Conservation (phyloP, 2,329 filamentous ascomycete species). For the Verticillium zaregamsianum region DNA sequence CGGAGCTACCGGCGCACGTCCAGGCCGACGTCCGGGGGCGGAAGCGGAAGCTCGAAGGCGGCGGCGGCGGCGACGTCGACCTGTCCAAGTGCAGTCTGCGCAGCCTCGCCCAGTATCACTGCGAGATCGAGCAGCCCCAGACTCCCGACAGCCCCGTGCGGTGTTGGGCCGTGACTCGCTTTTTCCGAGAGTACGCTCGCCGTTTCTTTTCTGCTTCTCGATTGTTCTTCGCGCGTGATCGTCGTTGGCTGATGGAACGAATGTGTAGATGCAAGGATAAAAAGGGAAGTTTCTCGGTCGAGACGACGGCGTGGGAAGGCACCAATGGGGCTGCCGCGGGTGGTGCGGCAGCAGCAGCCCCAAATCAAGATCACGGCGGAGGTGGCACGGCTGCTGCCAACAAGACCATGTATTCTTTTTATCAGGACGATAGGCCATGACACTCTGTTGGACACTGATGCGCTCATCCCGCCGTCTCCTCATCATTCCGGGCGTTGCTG, state of each 20-base stretch:
- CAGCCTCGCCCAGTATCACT: conserved; percentile 58
- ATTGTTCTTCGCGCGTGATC: background rate
- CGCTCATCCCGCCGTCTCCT: background rate
- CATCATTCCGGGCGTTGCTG: background rate
- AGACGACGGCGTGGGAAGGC: conserved; percentile 61
- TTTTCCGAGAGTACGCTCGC: conserved; percentile 53
- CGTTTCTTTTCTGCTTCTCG: background rate
- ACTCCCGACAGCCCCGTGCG: conserved; percentile 40
- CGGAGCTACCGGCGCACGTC: conserved; percentile 43
- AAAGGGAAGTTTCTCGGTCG: conserved; percentile 54
- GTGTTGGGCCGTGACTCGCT: conserved; percentile 54
- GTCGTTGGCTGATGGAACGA: background rate
- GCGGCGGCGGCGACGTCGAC: conserved; percentile 35
- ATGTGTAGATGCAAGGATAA: conserved; percentile 51
- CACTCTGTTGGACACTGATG: background rate
- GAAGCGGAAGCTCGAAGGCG: conserved; percentile 44
- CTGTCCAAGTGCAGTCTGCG: conserved; percentile 52
- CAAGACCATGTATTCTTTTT: conserved; percentile 3
- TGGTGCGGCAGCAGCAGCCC: background rate
- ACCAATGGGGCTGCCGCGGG: background rate
- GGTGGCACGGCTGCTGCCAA: background rate
- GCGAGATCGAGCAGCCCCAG: conserved; percentile 46
- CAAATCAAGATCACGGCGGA: background rate
- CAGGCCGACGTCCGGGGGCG: conserved; percentile 45
- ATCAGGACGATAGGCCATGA: background rate